Conservation (phyloP, 208 protist species). For the Trypanosoma cruzi region DNA sequence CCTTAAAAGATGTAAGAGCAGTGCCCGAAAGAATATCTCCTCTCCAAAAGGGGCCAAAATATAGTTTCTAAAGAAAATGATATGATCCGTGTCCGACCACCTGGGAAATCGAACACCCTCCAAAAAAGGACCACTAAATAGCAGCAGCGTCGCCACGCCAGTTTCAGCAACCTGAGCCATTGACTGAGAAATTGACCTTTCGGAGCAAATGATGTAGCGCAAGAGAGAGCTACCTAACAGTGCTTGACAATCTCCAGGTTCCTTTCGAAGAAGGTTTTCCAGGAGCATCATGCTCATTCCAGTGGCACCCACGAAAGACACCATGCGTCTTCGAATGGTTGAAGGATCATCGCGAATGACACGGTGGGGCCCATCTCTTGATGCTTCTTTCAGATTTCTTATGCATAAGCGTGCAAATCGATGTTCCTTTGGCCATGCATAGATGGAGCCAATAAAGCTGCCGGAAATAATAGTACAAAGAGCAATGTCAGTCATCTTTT, state of each 20-base stretch:
- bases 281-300: slow-evolving; percentile 22
- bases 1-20: slow-evolving; percentile 53
- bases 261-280: slow-evolving; percentile 15
- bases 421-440: slow-evolving; percentile 54
- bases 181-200: background rate
- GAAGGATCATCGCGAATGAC: slow-evolving; percentile 46
- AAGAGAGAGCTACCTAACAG: slow-evolving; percentile 10
- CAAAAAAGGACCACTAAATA: slow-evolving; percentile 47
- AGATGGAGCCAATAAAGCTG: slow-evolving; percentile 66
- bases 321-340: slow-evolving; percentile 39
- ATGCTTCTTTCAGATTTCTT: slow-evolving; percentile 38
- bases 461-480: slow-evolving; percentile 28
- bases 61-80: slow-evolving; percentile 42
- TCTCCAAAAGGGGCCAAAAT: slow-evolving; percentile 71
- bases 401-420: slow-evolving; percentile 31
- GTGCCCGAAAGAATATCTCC: slow-evolving; percentile 76
- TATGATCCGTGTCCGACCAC: background rate
- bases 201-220: background rate
- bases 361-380: slow-evolving; percentile 27
- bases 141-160: slow-evolving; percentile 33
- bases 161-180: slow-evolving; percentile 11
- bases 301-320: slow-evolving; percentile 30
- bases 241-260: background rate
- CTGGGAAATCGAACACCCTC: slow-evolving; percentile 18
- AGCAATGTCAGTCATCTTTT: slow-evolving; percentile 38